Conservation (phyloP, 257 asterid genomes). For the Penstemon newberryi region DNA sequence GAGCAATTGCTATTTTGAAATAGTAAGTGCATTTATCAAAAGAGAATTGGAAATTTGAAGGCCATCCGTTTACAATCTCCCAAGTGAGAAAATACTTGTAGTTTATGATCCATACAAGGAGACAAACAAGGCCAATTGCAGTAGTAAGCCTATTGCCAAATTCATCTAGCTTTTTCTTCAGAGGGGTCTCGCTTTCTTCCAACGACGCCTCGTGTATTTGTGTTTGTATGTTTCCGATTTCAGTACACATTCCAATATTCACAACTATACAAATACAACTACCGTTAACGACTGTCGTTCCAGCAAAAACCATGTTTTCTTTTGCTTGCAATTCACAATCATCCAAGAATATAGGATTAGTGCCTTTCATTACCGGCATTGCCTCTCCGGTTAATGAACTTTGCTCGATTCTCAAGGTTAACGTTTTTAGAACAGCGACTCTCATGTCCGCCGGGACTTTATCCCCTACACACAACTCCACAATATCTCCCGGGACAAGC, state of each 20-base stretch:
- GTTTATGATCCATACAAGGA: conserved; percentile 60
- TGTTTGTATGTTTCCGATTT: conserved; percentile 60
- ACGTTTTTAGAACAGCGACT: conserved; percentile 46
- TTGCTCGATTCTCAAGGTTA: conserved; percentile 66
- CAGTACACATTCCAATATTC: conserved; percentile 61
- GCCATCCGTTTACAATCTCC: conserved; percentile 61
- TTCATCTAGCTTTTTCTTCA: conserved; percentile 69
- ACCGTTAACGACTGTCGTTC: conserved; percentile 67
- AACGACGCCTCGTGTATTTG: conserved; percentile 69
- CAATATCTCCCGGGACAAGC: conserved; percentile 77
- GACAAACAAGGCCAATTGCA: conserved; percentile 60
- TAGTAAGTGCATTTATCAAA: conserved; percentile 70
- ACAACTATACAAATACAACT: conserved; percentile 56
- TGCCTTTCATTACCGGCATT: conserved; percentile 57
- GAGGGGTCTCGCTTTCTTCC: conserved; percentile 62
- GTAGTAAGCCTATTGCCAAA: conserved; percentile 65
- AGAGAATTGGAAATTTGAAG: conserved; percentile 52
- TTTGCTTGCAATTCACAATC: conserved; percentile 69
- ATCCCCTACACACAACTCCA: conserved; percentile 70
- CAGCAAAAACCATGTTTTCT: conserved; percentile 74
- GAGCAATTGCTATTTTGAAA: conserved; percentile 70
- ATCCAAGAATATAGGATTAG: conserved; percentile 35
- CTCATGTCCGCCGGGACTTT: conserved; percentile 77
- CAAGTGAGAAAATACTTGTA: conserved; percentile 61
- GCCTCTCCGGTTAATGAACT: conserved; percentile 71